Evolutionary conservation across 2,329 filamentous ascomycete species (phyloP).

Genomic region (Hypomyces rosellus): DNA sequence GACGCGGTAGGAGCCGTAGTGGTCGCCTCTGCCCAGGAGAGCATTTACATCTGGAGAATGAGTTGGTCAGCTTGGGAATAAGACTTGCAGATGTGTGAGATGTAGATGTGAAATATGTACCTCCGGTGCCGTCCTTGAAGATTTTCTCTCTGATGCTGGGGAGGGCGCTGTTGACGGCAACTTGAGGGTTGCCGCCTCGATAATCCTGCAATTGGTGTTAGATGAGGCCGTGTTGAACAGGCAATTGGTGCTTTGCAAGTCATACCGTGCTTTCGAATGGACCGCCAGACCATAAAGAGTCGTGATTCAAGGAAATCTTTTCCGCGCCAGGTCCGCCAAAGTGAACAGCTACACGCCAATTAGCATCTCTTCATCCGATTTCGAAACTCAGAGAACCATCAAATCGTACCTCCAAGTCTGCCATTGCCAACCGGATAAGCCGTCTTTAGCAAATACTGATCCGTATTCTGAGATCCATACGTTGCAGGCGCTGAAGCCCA

Average conservation of each 20-base stretch:
- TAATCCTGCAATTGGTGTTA: slow-evolving; percentile 5
- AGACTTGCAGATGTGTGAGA: not conserved
- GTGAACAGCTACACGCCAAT: slow-evolving; percentile 9
- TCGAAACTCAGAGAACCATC: no score
- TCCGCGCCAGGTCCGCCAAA: slow-evolving; percentile 9
- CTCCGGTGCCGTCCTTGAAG: slow-evolving; percentile 12
- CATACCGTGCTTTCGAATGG: slow-evolving; percentile 11
- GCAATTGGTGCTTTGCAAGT: not conserved
- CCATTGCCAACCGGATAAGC: slow-evolving; percentile 9
- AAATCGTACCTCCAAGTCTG: slow-evolving; percentile 7
- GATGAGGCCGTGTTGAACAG: not conserved
- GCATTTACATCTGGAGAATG: slow-evolving; percentile 4
- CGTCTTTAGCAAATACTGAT: slow-evolving; percentile 5
- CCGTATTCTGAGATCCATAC: not conserved
- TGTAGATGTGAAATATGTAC: slow-evolving; percentile 4
- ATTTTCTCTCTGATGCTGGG: slow-evolving; percentile 8
- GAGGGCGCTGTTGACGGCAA: slow-evolving; percentile 1
- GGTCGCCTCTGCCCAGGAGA: slow-evolving; percentile 3
- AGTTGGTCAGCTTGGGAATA: not conserved
- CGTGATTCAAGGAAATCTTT: slow-evolving; percentile 7
- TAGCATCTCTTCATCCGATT: not conserved
- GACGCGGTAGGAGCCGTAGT: slow-evolving; percentile 10
- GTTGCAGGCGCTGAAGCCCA: slow-evolving; percentile 7
- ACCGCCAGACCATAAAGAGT: slow-evolving; percentile 14
- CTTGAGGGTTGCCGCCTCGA: slow-evolving; percentile 10